Conservation (phyloP, 495 filamentous ascomycete species). For the Trichoderma asperelloides region DNA sequence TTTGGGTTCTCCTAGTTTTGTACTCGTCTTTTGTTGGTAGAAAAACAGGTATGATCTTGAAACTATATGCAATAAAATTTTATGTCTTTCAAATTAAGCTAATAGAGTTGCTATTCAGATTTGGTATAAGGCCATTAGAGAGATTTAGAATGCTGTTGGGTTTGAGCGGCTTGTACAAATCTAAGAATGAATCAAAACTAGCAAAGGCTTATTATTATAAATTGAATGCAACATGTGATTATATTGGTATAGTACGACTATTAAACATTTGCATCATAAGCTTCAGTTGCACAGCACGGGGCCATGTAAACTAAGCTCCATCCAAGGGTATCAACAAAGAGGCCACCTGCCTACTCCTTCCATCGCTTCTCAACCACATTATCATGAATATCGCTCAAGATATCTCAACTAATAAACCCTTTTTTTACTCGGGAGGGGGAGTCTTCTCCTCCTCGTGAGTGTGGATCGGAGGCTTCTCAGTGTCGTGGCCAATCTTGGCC, state of each 20-base stretch:
- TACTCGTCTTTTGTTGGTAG: too few species aligned
- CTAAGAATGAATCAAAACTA: too few species aligned
- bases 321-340: neutral
- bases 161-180: too few species aligned
- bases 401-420: neutral
- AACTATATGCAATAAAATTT: too few species aligned
- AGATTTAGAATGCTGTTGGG: too few species aligned
- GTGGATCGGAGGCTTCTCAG: conserved; percentile 6
- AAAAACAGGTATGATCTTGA: too few species aligned
- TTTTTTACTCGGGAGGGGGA: neutral
- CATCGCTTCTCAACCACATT: neutral
- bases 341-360: too few species aligned
- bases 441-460: conserved; percentile 3
- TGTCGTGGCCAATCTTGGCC: neutral
- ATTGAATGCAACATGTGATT: neutral
- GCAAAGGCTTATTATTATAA: neutral
- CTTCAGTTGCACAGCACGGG: neutral
- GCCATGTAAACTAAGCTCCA: neutral
- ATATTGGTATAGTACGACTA: conserved; percentile 8
- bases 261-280: conserved; percentile 4
- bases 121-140: too few species aligned
- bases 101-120: too few species aligned
- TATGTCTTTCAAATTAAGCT: too few species aligned
- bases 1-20: too few species aligned
- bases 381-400: neutral